Conservation (phyloP, 495 filamentous ascomycete species). For the Lasiosphaeria ovina region DNA sequence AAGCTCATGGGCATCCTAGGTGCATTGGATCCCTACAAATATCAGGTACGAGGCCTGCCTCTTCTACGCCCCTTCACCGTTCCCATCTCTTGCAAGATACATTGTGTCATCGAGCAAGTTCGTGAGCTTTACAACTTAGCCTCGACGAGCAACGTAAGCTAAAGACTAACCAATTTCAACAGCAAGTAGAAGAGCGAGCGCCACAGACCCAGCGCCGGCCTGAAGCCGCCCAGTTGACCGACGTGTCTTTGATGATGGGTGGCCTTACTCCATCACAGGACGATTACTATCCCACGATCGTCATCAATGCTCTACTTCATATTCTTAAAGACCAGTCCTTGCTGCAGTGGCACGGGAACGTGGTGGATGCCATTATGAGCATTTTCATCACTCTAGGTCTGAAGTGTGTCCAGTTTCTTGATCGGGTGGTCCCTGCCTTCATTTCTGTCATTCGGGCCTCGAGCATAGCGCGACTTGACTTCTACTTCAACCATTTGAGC, state of each 20-base stretch:
- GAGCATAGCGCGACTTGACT: conserved; percentile 70
- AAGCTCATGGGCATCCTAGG: conserved; percentile 95
- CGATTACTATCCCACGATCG: conserved; percentile 97
- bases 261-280: conserved; percentile 95
- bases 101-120: no score
- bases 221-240: conserved; percentile 68
- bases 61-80: background rate
- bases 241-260: conserved; percentile 96
- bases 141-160: conserved; percentile 21
- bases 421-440: conserved; percentile 91
- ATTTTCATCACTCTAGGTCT: conserved; percentile 94
- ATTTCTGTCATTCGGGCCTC: conserved; percentile 79
- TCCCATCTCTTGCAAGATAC: no score
- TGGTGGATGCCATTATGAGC: conserved; percentile 98
- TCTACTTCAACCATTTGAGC: conserved; percentile 94
- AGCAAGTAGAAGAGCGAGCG: conserved; percentile 60
- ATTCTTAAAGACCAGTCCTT: conserved; percentile 88
- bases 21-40: conserved; percentile 92
- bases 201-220: conserved; percentile 60
- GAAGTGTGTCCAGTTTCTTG: conserved; percentile 91
- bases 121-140: no score
- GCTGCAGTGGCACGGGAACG: conserved; percentile 82
- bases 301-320: conserved; percentile 89
- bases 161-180: conserved; percentile 35
- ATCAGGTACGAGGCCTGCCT: conserved; percentile 56